Conservation (phyloP, 2,329 filamentous ascomycete genomes). For the Amylocarpus encephaloides region DNA sequence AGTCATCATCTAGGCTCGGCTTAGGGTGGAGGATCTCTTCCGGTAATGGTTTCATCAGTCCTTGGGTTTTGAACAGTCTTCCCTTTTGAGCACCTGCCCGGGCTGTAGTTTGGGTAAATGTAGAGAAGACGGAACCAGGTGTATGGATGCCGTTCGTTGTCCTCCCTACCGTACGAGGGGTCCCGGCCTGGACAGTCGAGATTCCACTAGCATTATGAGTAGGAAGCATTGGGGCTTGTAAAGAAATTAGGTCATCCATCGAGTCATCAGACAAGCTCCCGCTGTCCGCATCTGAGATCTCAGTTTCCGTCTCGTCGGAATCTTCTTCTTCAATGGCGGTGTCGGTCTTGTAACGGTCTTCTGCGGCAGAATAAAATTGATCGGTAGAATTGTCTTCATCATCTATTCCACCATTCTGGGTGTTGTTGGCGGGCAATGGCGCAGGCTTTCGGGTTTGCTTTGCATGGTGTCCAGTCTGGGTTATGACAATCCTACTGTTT, state of each 20-base stretch:
- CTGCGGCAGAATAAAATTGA: constrained; percentile 86
- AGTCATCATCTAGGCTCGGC: constrained; percentile 70
- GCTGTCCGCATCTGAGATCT: constrained; percentile 52
- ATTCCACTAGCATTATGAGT: constrained; percentile 73
- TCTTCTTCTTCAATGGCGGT: constrained; percentile 44
- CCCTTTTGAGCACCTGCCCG: constrained; percentile 65
- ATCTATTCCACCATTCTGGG: constrained; percentile 52
- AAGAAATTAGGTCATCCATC: constrained; percentile 86
- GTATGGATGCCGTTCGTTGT: constrained; percentile 70
- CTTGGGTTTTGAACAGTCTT: constrained; percentile 78
- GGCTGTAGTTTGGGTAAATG: constrained; percentile 77
- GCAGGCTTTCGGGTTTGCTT: constrained; percentile 45
- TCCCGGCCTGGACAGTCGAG: constrained; percentile 73
- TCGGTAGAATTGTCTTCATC: constrained; percentile 83
- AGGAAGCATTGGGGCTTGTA: constrained; percentile 72
- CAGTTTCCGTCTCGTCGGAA: constrained; percentile 52
- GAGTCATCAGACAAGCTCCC: constrained; percentile 72
- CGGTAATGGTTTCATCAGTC: constrained; percentile 64
- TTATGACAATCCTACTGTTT: constrained; percentile 76
- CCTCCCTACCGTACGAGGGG: constrained; percentile 62
- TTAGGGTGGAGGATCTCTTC: constrained; percentile 79
- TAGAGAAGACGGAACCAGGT: constrained; percentile 84
- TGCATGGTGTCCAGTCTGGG: constrained; percentile 51
- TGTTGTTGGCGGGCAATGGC: constrained; percentile 42
- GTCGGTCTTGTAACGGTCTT: constrained; percentile 61